Conservation (phyloP, 169 alveolate species). For the Plasmodium vivax region DNA sequence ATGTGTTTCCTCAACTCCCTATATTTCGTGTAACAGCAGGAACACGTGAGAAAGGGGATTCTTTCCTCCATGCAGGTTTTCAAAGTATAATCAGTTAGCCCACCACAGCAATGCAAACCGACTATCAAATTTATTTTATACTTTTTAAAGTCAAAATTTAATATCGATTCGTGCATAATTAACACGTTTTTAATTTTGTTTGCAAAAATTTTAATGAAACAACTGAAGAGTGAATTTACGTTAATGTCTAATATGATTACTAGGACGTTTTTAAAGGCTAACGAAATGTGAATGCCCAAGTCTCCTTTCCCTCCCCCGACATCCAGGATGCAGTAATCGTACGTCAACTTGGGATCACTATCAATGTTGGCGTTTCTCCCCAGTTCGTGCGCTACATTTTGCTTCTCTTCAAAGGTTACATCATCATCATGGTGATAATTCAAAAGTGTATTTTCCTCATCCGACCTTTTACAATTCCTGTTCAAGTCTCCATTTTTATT, state of each 20-base stretch:
- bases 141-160: slow-evolving; percentile 63
- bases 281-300: slow-evolving; percentile 64
- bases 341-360: not conserved
- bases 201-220: slow-evolving; percentile 56
- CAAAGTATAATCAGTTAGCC: slow-evolving; percentile 57
- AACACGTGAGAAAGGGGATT: slow-evolving; percentile 61
- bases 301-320: slow-evolving; percentile 76
- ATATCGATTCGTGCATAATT: slow-evolving; percentile 66
- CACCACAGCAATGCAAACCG: slow-evolving; percentile 73
- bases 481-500: not conserved
- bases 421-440: not conserved
- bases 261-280: slow-evolving; percentile 57
- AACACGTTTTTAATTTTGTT: slow-evolving; percentile 43
- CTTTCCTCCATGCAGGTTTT: slow-evolving; percentile 46
- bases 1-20: slow-evolving; percentile 54
- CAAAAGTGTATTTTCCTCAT: not conserved
- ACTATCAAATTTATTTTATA: slow-evolving; percentile 63
- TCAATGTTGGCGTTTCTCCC: not conserved
- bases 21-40: slow-evolving; percentile 69
- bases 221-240: slow-evolving; percentile 56
- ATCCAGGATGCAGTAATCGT: slow-evolving; percentile 61
- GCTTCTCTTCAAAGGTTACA: not conserved
- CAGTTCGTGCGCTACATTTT: not conserved
- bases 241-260: slow-evolving; percentile 71
- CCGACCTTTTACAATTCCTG: not conserved